phyloP scores from a whole-genome alignment of 306 rosid genomes.

The Castanopsis chinensis region DNA sequence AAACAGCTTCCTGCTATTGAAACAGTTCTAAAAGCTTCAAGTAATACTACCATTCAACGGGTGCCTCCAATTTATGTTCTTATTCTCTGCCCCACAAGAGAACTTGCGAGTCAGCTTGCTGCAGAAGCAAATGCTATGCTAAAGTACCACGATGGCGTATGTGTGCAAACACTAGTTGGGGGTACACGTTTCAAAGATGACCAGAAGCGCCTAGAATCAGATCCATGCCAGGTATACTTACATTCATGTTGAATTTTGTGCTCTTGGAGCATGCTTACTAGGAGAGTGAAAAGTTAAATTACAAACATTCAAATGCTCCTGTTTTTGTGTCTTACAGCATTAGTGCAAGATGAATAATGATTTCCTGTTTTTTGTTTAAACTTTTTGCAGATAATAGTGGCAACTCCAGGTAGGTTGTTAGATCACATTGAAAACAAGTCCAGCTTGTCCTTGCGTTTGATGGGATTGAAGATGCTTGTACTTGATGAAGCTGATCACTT shows the following conservation, averaged over 20 bases:
- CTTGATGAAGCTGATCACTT: conserved; percentile 95
- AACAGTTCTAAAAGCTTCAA: conserved; percentile 82
- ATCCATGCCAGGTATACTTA: conserved; percentile 76
- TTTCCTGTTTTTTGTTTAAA: conserved; percentile 4
- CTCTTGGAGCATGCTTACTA: conserved; percentile 5
- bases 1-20: conserved; percentile 99
- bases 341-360: conserved; percentile 8
- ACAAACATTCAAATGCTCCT: conserved; percentile 1
- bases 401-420: conserved; percentile 94
- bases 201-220: conserved; percentile 78
- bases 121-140: conserved; percentile 80
- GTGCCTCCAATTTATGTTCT: conserved; percentile 74
- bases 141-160: conserved; percentile 72
- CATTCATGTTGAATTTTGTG: conserved; percentile 16
- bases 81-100: conserved; percentile 92
- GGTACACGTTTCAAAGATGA: conserved; percentile 89
- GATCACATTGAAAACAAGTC: conserved; percentile 89
- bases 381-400: conserved; percentile 77
- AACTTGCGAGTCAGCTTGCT: conserved; percentile 89
- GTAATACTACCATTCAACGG: conserved; percentile 44
- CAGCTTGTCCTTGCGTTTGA: conserved; percentile 72
- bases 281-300: neutral
- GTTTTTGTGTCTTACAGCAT: conserved; percentile 9
- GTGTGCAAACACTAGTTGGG: conserved; percentile 89
- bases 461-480: conserved; percentile 86